Evolutionary conservation across 192 early-diverging fungal species (phyloP).

Genomic region (Blastocladiella britannica): DNA sequence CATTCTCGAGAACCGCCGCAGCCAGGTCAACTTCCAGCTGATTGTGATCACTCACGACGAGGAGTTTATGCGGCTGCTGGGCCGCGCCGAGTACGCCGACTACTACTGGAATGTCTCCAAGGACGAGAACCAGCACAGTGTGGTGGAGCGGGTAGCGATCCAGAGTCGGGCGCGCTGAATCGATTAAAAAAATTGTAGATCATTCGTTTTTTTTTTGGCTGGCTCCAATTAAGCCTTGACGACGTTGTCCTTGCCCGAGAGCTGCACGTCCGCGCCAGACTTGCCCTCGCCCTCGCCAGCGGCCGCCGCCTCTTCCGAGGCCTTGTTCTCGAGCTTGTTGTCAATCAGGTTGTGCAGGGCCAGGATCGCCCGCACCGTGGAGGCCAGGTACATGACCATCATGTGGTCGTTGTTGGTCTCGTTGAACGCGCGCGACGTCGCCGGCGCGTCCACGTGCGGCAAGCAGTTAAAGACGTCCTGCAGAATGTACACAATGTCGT

Average conservation of each 20-base stretch:
- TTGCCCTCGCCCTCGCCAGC: constrained; percentile 17
- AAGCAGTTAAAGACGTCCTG: constrained; percentile 97
- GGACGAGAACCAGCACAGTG: constrained; percentile 23
- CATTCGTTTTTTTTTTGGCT: too few relatives aligned
- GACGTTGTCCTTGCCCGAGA: constrained; percentile 9
- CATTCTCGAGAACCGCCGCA: constrained; percentile 57
- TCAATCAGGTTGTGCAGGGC: constrained; percentile 92
- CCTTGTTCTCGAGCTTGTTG: constrained; percentile 84
- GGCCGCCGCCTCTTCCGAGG: constrained; percentile 30
- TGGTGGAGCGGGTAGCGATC: background rate
- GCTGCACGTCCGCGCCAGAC: constrained; percentile 11
- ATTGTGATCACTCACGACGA: constrained; percentile 98
- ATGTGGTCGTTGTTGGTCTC: constrained; percentile 92
- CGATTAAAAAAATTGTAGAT: too few relatives aligned
- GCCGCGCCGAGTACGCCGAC: constrained; percentile 55
- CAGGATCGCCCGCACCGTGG: constrained; percentile 81
- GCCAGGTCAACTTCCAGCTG: constrained; percentile 84
- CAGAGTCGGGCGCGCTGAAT: too few relatives aligned
- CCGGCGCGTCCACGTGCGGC: constrained; percentile 67
- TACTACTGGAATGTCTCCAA: constrained; percentile 77
- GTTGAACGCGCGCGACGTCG: constrained; percentile 62
- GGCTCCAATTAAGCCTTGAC: too few relatives aligned
- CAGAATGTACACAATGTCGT: constrained; percentile 91
- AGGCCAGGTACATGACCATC: constrained; percentile 78
- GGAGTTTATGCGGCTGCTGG: constrained; percentile 69